Percentiles rank a stretch among this genome's conserved stretches.
These are phyloP conservation scores for Eimeria mitis DNA, from an alignment of 169 alveolate genomes.

Conservation along the genomic window DNA sequence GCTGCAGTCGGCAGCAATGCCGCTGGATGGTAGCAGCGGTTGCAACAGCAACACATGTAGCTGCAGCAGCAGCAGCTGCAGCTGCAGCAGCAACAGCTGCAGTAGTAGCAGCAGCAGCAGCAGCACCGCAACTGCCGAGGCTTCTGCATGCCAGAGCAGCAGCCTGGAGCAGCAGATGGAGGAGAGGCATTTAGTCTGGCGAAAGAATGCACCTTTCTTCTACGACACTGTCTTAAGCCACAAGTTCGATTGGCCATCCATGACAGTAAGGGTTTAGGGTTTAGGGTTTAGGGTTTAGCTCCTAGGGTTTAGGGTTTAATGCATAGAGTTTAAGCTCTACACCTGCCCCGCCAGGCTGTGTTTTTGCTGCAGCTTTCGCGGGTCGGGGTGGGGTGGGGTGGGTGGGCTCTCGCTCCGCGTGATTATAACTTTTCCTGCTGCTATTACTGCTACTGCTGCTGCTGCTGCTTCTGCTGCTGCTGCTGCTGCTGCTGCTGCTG, in stretches of 20 bases:
- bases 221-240: slow-evolving; percentile 69
- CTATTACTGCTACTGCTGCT: not conserved
- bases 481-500: not conserved
- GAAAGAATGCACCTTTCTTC: slow-evolving; percentile 77
- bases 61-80: slow-evolving; percentile 38
- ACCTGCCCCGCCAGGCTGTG: no score
- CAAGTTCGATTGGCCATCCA: slow-evolving; percentile 81
- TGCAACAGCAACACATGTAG: slow-evolving; percentile 18
- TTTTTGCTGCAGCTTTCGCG: no score
- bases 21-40: slow-evolving; percentile 27
- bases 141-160: slow-evolving; percentile 29
- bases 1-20: slow-evolving; percentile 22
- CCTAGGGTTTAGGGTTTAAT: not conserved
- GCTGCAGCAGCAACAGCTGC: slow-evolving; percentile 8
- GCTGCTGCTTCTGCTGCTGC: not conserved
- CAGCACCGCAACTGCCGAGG: not conserved
- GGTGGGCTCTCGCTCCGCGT: not conserved
- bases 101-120: slow-evolving; percentile 1
- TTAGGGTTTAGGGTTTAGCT: slow-evolving; percentile 43
- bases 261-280: slow-evolving; percentile 62
- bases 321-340: not conserved
- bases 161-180: slow-evolving; percentile 55
- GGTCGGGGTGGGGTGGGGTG: not conserved
- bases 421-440: not conserved
- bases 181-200: slow-evolving; percentile 75